A percentile compares a stretch with the other conserved stretches of the same genome.
phyloP scores from a whole-genome alignment of 768 basidiomycete species.

The Suillus luteus region DNA sequence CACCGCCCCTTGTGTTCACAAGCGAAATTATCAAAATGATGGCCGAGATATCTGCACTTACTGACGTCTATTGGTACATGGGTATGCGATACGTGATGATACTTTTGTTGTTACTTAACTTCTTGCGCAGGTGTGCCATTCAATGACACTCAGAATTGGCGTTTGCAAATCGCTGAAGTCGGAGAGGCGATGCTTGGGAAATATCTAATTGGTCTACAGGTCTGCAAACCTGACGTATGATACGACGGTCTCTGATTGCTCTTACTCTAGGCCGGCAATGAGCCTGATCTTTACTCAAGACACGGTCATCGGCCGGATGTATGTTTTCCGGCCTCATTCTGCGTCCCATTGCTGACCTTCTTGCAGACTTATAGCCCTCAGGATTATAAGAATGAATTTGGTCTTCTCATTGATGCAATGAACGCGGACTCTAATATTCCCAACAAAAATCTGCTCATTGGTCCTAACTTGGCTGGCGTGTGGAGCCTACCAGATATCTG shows the following conservation, averaged over 20 bases:
- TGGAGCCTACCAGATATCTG: slow-evolving; percentile 57
- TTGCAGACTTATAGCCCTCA: slow-evolving; percentile 31
- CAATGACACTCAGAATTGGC: slow-evolving; percentile 59
- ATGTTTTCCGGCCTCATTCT: neutral
- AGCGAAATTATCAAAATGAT: slow-evolving; percentile 68
- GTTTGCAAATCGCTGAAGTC: slow-evolving; percentile 54
- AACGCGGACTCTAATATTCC: slow-evolving; percentile 39
- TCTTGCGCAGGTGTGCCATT: slow-evolving; percentile 54
- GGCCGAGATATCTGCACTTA: slow-evolving; percentile 55
- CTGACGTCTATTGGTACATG: slow-evolving; percentile 68
- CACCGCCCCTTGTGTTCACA: slow-evolving; percentile 66
- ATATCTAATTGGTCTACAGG: slow-evolving; percentile 58
- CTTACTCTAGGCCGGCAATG: slow-evolving; percentile 62
- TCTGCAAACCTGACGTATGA: neutral
- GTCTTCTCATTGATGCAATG: slow-evolving; percentile 46
- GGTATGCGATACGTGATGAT: slow-evolving; percentile 32
- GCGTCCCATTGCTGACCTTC: neutral
- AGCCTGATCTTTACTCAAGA: slow-evolving; percentile 72
- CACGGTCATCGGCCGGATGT: slow-evolving; percentile 37
- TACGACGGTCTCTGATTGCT: neutral
- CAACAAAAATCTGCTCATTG: slow-evolving; percentile 53
- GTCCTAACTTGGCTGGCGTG: slow-evolving; percentile 59
- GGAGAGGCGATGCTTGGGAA: slow-evolving; percentile 65
- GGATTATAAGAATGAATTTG: slow-evolving; percentile 57
- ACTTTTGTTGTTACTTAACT: slow-evolving; percentile 9